Evolutionary conservation across 495 filamentous ascomycete genomes (phyloP).

Genomic region (Hyaloscypha hepaticicola): DNA sequence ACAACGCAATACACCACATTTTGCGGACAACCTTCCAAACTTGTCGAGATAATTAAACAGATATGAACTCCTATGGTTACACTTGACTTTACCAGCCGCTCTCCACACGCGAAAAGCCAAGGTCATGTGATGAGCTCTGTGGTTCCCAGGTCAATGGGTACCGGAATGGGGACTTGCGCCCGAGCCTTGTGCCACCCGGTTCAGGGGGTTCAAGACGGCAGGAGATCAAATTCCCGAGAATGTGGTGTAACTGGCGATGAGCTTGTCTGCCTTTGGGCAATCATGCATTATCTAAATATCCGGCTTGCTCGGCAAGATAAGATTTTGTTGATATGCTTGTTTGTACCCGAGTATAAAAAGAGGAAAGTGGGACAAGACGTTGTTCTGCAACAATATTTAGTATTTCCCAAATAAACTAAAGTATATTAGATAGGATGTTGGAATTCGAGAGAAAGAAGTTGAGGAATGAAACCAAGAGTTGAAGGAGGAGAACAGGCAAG

Average conservation of each 20-base stretch:
- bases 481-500: no score
- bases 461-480: no score
- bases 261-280: not conserved
- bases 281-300: not conserved
- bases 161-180: not conserved
- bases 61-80: not conserved
- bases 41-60: not conserved
- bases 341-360: no score
- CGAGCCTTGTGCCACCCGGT: not conserved
- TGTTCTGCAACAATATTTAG: no score
- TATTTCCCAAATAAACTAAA: no score
- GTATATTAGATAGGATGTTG: no score
- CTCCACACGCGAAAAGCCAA: not conserved
- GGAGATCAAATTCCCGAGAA: not conserved
- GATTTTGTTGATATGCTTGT: not conserved
- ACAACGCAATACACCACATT: not conserved
- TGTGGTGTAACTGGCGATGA: not conserved
- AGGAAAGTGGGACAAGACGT: no score
- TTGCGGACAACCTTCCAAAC: not conserved
- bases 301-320: not conserved
- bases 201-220: not conserved
- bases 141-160: not conserved
- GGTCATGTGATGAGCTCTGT: not conserved
- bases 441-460: no score
- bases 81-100: not conserved